Percentiles rank a stretch among this genome's conserved stretches.
Conservation (phyloP, 345 rosid species). For the Syzygium aromaticum region DNA sequence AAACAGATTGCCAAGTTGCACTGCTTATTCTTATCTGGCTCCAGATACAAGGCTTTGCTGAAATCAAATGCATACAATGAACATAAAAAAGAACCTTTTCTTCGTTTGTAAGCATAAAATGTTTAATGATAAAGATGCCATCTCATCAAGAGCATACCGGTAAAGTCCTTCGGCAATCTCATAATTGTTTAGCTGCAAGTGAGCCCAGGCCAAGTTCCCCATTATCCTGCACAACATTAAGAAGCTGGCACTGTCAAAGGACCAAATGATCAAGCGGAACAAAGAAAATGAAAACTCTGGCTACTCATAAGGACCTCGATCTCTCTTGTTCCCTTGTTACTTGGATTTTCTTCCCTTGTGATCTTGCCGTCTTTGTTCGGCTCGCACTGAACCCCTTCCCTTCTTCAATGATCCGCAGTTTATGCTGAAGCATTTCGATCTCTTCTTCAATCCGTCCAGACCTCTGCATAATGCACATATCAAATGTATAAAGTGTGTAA, state of each 20-base stretch:
- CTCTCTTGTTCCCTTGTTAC: constrained; percentile 63
- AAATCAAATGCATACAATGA: not conserved
- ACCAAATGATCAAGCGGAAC: not conserved
- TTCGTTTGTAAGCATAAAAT: rapidly evolving
- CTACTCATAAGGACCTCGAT: constrained; percentile 35
- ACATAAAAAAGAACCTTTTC: not conserved
- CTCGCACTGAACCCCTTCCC: constrained; percentile 43
- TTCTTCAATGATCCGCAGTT: constrained; percentile 53
- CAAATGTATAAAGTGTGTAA: not conserved
- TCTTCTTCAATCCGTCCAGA: constrained; percentile 79
- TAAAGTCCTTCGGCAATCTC: constrained; percentile 72
- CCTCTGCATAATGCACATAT: constrained; percentile 27
- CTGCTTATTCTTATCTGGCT: constrained; percentile 60
- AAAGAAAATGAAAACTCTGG: not conserved
- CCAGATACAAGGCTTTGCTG: constrained; percentile 63
- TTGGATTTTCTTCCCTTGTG: constrained; percentile 66
- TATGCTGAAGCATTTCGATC: constrained; percentile 61
- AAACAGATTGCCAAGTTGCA: constrained; percentile 74
- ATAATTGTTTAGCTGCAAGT: constrained; percentile 57
- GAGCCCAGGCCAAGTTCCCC: constrained; percentile 91
- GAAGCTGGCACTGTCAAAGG: not conserved
- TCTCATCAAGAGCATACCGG: constrained; percentile 17
- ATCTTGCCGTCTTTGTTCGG: constrained; percentile 43
- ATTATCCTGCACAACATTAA: constrained; percentile 28
- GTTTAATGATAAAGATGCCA: not conserved